Evolutionary conservation across 148 eudicot genomes (phyloP), one percentile per base, ranked within the genome.

Genomic region (Persicaria tinctoria): DNA sequence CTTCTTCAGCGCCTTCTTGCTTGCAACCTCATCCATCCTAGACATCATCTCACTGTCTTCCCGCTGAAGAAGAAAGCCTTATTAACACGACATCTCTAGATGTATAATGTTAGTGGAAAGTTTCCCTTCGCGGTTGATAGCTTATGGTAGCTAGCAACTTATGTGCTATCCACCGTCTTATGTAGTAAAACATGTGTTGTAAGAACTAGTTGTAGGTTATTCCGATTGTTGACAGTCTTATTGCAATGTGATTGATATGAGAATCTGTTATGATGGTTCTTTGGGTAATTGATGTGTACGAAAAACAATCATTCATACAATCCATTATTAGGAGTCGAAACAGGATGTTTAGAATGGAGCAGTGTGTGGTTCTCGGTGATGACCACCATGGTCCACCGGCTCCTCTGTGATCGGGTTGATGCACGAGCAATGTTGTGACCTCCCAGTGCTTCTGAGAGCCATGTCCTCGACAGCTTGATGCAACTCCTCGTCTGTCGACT

Each of bases 1-100:
- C 27, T 88, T 92, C 79, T 79, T 92, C 68, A 83, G 89, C 74
- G 89, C 89, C 84, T 85, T 89, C 84, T 78, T 95, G 78, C 89
- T 95, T 2, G 99, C 94, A 1, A 76, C 79, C 27, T 85, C 90
- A 0, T 82, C 86, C 73, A 86, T 92, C 66, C 85, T 90, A 51
- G 92, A 95, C 76, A 84, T 92, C 53, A 70, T 91, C 76, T 90
- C 93, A 87, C 80, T 94, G 12, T 88, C 91, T 55, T 55, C 59
- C 5, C 4, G n/a, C 20, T 18, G 32, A 1, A 6, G 32, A 32
- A 32, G 41, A 32, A 32, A 32, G 1, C 27, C 27, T 23, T 23
- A 23, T 23, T 23, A 23, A 23, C 27, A 23, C 1, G 27, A 32
- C 41, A 32, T 57, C 63, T 57, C 20, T 27, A 18, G 8, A 57